Evolutionary conservation across 2,329 filamentous ascomycete species (phyloP), one percentile per base, ranked within the genome.

Genomic region (Berkeleyomyces rouxiae): DNA sequence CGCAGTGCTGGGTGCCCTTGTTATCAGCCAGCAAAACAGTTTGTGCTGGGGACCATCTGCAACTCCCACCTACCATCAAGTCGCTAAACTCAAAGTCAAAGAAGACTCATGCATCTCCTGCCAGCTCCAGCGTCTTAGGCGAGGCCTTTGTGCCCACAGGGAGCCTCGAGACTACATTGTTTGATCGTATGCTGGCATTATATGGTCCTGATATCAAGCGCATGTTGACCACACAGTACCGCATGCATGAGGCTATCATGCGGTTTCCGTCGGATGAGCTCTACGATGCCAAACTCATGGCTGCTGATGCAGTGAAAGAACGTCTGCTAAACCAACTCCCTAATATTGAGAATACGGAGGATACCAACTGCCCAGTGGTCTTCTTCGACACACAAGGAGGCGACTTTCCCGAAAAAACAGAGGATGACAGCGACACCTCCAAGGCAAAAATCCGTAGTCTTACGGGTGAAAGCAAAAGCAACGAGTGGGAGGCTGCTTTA

Each of bases 161-260:
- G 73, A 66, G 70, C 65, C 79, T 99, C 4, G 91, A 96, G 70
- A 88, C 80, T n/a, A 97, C 93, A 0, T 78, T 99, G 39, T 99
- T 99, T 72, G 92, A 97, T 72, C 82, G 93, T 37, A 78, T 99
- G 49, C 78, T 99, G 53, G 79, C 80, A 4, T 77, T 96, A 13
- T 88, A 99, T 70, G 93, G 93, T 0, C 75, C 84, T 0, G 78
- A 77, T 3, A 90, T 99, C 75, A 97, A 97, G 76, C 80, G 88
- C 60, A 96, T 97, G 88, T 82, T 99, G 33, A 97, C 90, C 3
- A 95, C 87, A 3, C 93, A 99, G 74, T 99, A 99, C 72, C 90
- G 93, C 44, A 99, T 99, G 93, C 90, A 99, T 71, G 87, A 95
- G 70, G 84, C 79, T 61, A 97, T 99, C 69, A 97, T 97, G 91